phyloP scores from a whole-genome alignment of 2,329 filamentous ascomycete genomes.

The Biscogniauxia sp. region DNA sequence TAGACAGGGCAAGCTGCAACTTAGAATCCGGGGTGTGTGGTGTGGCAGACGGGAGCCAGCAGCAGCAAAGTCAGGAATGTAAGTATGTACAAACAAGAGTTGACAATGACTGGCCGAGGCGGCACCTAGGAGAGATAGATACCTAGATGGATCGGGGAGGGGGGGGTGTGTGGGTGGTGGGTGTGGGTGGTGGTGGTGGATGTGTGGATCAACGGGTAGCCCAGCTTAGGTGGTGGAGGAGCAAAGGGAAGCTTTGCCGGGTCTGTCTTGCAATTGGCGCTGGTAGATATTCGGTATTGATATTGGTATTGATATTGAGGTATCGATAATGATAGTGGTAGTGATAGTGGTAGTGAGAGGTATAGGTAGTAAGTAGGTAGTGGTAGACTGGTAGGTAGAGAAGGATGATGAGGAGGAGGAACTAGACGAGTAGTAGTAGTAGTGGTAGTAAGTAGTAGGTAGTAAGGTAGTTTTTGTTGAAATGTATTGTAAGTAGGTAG shows the following conservation, averaged over 20 bases:
- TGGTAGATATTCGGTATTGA: not conserved
- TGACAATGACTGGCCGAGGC: constrained; percentile 24
- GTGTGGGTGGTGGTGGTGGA: constrained; percentile 17
- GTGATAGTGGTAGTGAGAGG: not conserved
- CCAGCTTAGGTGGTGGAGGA: constrained; percentile 22
- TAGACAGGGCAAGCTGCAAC: constrained; percentile 27
- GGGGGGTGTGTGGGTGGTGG: not conserved
- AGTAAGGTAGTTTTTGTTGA: no score
- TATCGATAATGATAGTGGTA: no score
- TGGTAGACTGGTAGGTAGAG: no score
- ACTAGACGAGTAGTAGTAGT: no score
- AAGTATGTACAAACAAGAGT: constrained; percentile 19
- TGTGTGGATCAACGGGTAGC: constrained; percentile 31
- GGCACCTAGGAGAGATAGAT: constrained; percentile 10
- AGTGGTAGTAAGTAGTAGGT: no score
- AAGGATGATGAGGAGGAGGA: no score
- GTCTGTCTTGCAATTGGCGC: not conserved
- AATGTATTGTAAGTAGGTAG: no score
- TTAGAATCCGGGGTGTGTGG: constrained; percentile 29
- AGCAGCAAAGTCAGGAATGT: constrained; percentile 9
- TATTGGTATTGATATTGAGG: not conserved
- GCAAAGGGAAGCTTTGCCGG: constrained; percentile 15
- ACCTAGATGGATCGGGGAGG: constrained; percentile 6
- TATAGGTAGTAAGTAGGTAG: no score
- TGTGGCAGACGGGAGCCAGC: constrained; percentile 26